phyloP scores from a whole-genome alignment of 1,284 basidiomycete species.

The Apiotrichum gracile region DNA sequence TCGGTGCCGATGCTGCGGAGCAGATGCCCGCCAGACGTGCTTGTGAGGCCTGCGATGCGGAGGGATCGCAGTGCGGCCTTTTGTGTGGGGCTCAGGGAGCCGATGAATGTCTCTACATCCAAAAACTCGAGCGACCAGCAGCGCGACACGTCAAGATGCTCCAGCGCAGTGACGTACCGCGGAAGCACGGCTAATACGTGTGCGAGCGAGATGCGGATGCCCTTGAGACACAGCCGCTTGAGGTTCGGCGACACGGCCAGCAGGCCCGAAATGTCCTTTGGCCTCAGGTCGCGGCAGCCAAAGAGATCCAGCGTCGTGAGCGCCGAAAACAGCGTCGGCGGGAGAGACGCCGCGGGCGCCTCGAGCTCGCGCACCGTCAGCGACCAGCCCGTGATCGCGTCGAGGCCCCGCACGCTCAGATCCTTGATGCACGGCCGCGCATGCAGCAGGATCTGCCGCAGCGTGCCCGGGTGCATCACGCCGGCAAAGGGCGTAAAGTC shows the following conservation, averaged over 20 bases:
- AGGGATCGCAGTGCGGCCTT: constrained; percentile 41
- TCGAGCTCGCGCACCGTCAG: constrained; percentile 11
- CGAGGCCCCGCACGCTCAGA: constrained; percentile 64
- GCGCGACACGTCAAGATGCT: constrained; percentile 64
- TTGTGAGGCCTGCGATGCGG: constrained; percentile 59
- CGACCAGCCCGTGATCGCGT: constrained; percentile 50
- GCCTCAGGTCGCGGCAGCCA: constrained; percentile 64
- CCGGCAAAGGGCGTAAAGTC: constrained; percentile 59
- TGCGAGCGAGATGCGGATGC: constrained; percentile 46
- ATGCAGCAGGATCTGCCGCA: constrained; percentile 24
- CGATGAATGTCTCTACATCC: constrained; percentile 50
- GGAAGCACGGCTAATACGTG: constrained; percentile 22
- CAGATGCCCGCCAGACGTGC: constrained; percentile 50
- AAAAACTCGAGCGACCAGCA: constrained; percentile 64
- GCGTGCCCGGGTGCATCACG: constrained; percentile 32
- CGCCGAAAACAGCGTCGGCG: constrained; percentile 10
- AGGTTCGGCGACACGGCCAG: constrained; percentile 64
- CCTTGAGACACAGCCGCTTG: constrained; percentile 59
- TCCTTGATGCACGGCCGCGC: constrained; percentile 61
- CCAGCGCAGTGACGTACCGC: constrained; percentile 55
- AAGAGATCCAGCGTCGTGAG: constrained; percentile 59
- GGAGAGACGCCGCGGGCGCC: not conserved
- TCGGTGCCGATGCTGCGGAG: constrained; percentile 59
- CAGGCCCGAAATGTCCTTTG: constrained; percentile 62
- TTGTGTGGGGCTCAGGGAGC: constrained; percentile 32